These are phyloP conservation scores for Colletotrichum paranaense DNA, from an alignment of 2,329 filamentous ascomycete genomes.

Conservation along the genomic window DNA sequence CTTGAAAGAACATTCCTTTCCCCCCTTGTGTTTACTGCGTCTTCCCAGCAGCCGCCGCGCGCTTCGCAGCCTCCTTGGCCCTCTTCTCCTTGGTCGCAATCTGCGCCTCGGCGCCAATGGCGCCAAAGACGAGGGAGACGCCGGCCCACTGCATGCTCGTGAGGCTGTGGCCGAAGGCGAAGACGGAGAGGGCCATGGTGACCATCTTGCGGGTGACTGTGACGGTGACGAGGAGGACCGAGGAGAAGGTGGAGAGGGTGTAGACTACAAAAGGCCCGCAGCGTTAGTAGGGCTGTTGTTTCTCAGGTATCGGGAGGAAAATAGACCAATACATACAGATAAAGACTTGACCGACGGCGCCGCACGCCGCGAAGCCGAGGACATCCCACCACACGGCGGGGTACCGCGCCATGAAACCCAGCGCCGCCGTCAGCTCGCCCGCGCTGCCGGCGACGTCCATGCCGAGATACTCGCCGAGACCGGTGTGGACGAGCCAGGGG, in stretches of 20 bases:
- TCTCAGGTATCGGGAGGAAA: neutral
- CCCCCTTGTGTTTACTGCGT: conserved; percentile 30
- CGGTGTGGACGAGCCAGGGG: conserved; percentile 81
- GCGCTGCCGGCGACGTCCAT: conserved; percentile 73
- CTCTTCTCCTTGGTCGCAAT: conserved; percentile 87
- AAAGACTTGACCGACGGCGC: conserved; percentile 94
- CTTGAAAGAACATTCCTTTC: too few species aligned
- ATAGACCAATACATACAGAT: conserved; percentile 69
- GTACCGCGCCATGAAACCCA: conserved; percentile 83
- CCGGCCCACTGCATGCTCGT: conserved; percentile 93
- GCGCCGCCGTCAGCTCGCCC: conserved; percentile 83
- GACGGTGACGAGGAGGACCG: conserved; percentile 91
- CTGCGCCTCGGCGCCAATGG: conserved; percentile 89
- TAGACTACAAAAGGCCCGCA: conserved; percentile 68
- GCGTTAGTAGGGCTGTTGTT: neutral
- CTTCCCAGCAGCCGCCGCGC: conserved; percentile 47
- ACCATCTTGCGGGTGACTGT: conserved; percentile 99
- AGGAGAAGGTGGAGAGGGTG: conserved; percentile 92
- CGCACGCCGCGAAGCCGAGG: conserved; percentile 88
- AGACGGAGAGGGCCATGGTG: conserved; percentile 96
- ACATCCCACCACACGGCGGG: conserved; percentile 89
- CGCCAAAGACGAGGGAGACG: conserved; percentile 92
- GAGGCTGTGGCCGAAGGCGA: conserved; percentile 92
- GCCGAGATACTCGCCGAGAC: conserved; percentile 72
- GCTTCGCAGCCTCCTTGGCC: conserved; percentile 77